A percentile compares a stretch with the other conserved stretches of the same genome.
phyloP scores from a whole-genome alignment of 148 eudicot species.

The Limonium bicolor region DNA sequence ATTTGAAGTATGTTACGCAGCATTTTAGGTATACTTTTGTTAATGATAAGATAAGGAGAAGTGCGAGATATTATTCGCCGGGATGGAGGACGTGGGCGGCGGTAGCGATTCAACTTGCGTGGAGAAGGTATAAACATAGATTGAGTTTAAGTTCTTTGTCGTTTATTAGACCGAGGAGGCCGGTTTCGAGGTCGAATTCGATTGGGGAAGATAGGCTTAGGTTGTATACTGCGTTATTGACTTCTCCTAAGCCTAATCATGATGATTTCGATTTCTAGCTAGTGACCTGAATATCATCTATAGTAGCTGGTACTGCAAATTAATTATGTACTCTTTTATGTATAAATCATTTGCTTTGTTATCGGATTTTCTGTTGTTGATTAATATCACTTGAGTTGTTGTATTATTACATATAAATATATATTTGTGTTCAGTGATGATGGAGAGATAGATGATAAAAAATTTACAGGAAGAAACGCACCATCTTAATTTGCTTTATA shows the following conservation, averaged over 20 bases:
- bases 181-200: conserved; percentile 76
- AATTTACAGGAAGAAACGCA: no score
- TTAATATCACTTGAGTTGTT: no score
- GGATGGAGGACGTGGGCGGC: conserved; percentile 99
- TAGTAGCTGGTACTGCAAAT: no score
- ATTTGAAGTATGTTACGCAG: conserved; percentile 78
- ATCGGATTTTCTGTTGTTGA: no score
- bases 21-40: conserved; percentile 91
- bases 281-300: background rate
- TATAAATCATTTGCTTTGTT: no score
- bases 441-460: no score
- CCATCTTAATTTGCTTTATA: no score
- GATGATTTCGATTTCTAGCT: conserved; percentile 69
- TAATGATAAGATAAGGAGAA: conserved; percentile 72
- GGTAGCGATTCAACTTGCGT: conserved; percentile 78
- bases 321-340: no score
- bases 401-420: no score
- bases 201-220: conserved; percentile 76
- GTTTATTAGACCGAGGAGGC: conserved; percentile 87
- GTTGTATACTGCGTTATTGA: conserved; percentile 76
- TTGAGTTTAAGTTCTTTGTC: conserved; percentile 74
- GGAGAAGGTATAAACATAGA: conserved; percentile 79
- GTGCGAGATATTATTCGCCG: conserved; percentile 86
- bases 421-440: no score
- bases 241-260: conserved; percentile 91